Conservation (phyloP, 2,329 filamentous ascomycete species). For the Nigrograna mackinnonii region DNA sequence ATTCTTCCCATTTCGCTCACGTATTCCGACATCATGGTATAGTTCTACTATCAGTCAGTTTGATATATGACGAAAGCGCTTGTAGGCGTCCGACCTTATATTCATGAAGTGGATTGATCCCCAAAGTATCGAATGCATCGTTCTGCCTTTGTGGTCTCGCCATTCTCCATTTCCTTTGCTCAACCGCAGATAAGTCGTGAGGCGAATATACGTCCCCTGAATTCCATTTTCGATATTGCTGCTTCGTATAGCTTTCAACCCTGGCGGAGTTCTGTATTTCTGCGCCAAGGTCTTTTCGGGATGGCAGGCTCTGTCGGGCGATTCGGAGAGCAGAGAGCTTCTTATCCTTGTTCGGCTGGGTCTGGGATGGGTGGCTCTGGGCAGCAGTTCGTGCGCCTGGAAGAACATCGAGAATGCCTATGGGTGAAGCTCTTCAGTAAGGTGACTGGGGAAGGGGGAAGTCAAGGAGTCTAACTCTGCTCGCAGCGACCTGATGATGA, state of each 20-base stretch:
- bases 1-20: constrained; percentile 86
- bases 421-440: not conserved
- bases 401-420: not conserved
- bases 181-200: constrained; percentile 76
- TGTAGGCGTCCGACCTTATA: constrained; percentile 73
- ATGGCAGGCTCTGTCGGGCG: constrained; percentile 19
- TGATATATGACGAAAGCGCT: not conserved
- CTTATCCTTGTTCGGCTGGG: not conserved
- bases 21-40: constrained; percentile 87
- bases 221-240: constrained; percentile 73
- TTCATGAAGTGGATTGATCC: constrained; percentile 77
- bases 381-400: not conserved
- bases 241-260: constrained; percentile 58
- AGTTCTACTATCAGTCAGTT: constrained; percentile 66
- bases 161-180: constrained; percentile 81
- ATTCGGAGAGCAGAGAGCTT: not conserved
- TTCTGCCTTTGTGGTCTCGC: constrained; percentile 49
- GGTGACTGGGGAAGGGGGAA: not conserved
- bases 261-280: constrained; percentile 32
- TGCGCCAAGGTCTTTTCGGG: constrained; percentile 4
- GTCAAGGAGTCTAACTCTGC: not conserved
- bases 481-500: not conserved
- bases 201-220: constrained; percentile 87
- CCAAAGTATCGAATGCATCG: constrained; percentile 80
- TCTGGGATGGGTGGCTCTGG: not conserved